phyloP scores from a whole-genome alignment of 805 yeast species.

The Teunomyces cretensis region DNA sequence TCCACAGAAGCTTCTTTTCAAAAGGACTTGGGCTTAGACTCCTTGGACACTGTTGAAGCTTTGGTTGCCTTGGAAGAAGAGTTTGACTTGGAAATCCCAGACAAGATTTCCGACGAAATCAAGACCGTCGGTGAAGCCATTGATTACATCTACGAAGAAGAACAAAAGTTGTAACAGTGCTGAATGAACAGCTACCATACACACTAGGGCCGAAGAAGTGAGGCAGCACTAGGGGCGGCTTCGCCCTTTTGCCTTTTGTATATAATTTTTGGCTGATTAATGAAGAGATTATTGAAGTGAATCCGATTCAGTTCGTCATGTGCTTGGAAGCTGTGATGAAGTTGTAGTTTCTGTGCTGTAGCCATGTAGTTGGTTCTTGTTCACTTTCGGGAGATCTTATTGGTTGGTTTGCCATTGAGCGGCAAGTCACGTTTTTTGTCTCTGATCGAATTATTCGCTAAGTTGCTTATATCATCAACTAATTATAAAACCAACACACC shows the following conservation, averaged over 20 bases:
- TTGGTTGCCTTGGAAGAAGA: constrained; percentile 94
- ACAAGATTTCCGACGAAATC: constrained; percentile 89
- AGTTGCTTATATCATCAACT: not conserved
- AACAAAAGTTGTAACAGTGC: constrained; percentile 35
- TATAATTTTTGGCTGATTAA: constrained; percentile 4
- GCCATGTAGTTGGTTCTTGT: not conserved
- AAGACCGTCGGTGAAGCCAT: constrained; percentile 93
- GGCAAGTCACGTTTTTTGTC: not conserved
- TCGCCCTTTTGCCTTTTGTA: constrained; percentile 3
- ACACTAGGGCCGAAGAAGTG: constrained; percentile 3
- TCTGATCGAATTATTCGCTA: not conserved
- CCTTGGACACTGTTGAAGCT: constrained; percentile 92
- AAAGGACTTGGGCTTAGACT: constrained; percentile 84
- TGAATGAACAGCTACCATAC: not conserved
- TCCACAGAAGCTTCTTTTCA: constrained; percentile 53
- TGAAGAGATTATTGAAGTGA: not conserved
- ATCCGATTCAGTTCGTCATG: too few species aligned
- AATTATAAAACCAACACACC: not conserved
- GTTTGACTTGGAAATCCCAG: constrained; percentile 80
- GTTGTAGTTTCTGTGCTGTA: not conserved
- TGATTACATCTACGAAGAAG: constrained; percentile 75
- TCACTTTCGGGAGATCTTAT: not conserved
- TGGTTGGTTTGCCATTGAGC: not conserved
- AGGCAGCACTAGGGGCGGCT: constrained; percentile 5
- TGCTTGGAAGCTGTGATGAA: too few species aligned